phyloP scores from a whole-genome alignment of 805 yeast genomes.

The Lachancea lanzarotensis region DNA sequence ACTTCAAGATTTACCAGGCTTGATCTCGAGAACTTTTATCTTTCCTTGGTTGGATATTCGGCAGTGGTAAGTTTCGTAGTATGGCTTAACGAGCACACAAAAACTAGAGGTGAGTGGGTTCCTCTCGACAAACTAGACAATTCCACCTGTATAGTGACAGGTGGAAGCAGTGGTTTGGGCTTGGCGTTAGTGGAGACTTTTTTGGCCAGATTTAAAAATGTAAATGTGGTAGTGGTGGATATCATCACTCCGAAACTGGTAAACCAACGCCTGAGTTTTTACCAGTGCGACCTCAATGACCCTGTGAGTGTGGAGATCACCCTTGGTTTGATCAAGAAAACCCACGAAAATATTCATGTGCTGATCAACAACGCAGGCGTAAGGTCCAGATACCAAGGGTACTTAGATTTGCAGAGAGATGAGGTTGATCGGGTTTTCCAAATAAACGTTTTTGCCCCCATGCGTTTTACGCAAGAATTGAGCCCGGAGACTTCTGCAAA shows the following conservation, averaged over 20 bases:
- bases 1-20: background rate
- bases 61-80: constrained; percentile 7
- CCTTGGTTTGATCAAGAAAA: constrained; percentile 36
- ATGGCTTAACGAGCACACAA: constrained; percentile 9
- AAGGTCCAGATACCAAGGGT: constrained; percentile 43
- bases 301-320: constrained; percentile 35
- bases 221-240: constrained; percentile 27
- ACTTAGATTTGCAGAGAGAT: constrained; percentile 43
- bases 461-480: constrained; percentile 59
- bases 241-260: constrained; percentile 7
- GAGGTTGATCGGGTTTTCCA: constrained; percentile 53
- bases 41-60: constrained; percentile 6
- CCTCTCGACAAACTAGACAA: constrained; percentile 2
- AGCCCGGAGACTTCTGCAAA: constrained; percentile 48
- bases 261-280: constrained; percentile 37
- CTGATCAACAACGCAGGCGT: constrained; percentile 83
- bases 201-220: constrained; percentile 16
- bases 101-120: constrained; percentile 12
- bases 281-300: constrained; percentile 62
- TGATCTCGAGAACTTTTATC: background rate
- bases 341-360: constrained; percentile 44
- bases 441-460: constrained; percentile 61
- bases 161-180: constrained; percentile 38
- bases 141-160: constrained; percentile 28
- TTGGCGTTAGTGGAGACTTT: constrained; percentile 19